Evolutionary conservation across 1,284 basidiomycete genomes (phyloP).

Genomic region (Singerocomus inundabilis): DNA sequence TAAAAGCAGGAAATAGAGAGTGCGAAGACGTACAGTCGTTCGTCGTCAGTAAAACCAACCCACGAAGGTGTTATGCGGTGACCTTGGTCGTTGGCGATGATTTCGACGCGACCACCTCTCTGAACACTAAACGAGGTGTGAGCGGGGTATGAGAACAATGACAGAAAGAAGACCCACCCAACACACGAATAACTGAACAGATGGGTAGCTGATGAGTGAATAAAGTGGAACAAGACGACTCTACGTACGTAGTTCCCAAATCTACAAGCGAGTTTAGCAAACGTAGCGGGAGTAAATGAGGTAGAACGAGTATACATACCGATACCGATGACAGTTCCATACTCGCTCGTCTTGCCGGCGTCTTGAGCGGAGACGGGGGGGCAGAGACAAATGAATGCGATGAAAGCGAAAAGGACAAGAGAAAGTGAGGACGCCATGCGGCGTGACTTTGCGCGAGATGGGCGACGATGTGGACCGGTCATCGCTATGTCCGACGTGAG

Average conservation of each 20-base stretch:
- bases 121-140: conserved; percentile 64
- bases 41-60: conserved; percentile 89
- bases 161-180: conserved; percentile 44
- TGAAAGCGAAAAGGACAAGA: conserved; percentile 59
- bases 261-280: conserved; percentile 44
- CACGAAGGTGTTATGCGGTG: conserved; percentile 96
- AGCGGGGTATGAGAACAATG: not conserved
- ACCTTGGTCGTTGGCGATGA: conserved; percentile 97
- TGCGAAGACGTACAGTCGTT: conserved; percentile 73
- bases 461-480: conserved; percentile 40
- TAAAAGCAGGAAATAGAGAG: not conserved
- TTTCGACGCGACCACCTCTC: conserved; percentile 90
- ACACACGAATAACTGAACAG: conserved; percentile 69
- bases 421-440: conserved; percentile 64
- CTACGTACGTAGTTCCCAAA: conserved; percentile 74
- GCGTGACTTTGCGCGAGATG: conserved; percentile 59
- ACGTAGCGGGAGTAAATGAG: not conserved
- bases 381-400: conserved; percentile 63
- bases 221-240: not conserved
- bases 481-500: conserved; percentile 32
- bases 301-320: conserved; percentile 50
- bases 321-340: conserved; percentile 95
- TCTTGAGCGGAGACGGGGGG: conserved; percentile 62
- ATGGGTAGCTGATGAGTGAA: conserved; percentile 25
- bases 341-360: conserved; percentile 50